Base-by-base conservation (phyloP, 2,329 filamentous ascomycete genomes). In the Nemania abortiva region DNA sequence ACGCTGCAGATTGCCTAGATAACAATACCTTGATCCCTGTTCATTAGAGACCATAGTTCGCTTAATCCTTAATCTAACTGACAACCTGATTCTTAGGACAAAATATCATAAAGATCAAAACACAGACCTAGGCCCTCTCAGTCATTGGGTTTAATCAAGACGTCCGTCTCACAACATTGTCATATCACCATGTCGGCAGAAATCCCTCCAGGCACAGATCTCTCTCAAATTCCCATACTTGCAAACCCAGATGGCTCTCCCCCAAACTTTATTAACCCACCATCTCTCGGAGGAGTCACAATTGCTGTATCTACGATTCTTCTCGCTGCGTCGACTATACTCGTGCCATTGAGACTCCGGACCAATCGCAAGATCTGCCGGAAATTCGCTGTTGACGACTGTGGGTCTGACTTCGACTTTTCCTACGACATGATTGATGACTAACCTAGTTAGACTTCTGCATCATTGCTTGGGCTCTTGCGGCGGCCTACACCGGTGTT, bases 201-300 rank as follows among this genome's bases (percentile, higher is more conserved):
- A 34, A 4, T 34, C 31, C 31, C 31, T 9, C 31, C 31, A 9
- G 31, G 39, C 10, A 42, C 39, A 18, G 39, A 42, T 18, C 39
- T 42, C 39, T 42, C 39, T 15, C 39, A 42, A n/a, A 47, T 47
- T 15, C 42, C 42, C n/a, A 2, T 47, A n/a, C 6, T 20, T 6
- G 13, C 42, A n/a, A 47, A 47, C 42, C 42, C 42, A 6, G 42
- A 47, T 47, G 42, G 42, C 18, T 47, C 42, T 4, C 42, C 42
- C n/a, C 42, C 42, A 1, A 47, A 47, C n/a, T 47, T 47, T n/a
- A n/a, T 47, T 47, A 15, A 47, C 42, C 42, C 42, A n/a, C 11
- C 42, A 47, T n/a, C 42, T 15, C 42, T 47, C n/a, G n/a, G n/a
- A n/a, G 42, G 42, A 47, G 42, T n/a, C n/a, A 47, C 42, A n/a